Base-by-base conservation (phyloP, 495 filamentous ascomycete genomes). In the Aspergillus heteromorphus region DNA sequence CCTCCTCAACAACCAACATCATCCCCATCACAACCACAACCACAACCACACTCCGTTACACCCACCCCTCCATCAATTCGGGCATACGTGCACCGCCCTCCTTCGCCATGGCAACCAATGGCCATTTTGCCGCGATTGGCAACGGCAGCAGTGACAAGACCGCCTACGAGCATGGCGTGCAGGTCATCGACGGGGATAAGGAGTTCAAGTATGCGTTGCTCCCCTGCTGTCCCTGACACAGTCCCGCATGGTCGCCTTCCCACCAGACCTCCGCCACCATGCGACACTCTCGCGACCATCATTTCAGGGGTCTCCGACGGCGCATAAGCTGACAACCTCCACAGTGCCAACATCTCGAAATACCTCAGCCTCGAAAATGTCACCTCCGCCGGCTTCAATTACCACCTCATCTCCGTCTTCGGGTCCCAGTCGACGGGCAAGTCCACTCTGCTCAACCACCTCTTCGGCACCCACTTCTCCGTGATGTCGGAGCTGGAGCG, bases 351-450 rank as follows among this genome's bases (percentile, higher is more conserved):
- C 61, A 77, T 98, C 61, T 85, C 84, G 62, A 82, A 82, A 38
- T 98, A 97, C 71, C 80, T 98, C 40, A 73, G 76, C 54, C 74
- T 85, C 59, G 89, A 91, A 70, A 80, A 86, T 62, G 83, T 95
- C 66, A 85, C 88, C 29, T 81, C 86, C 47, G 84, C 89, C 55
- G 93, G 93, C 65, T 98, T 98, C 83, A 96, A 96, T 71, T 98
- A 98, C 72, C 93, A 98, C 68, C 84, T 98, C 56, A 96, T 98
- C 58, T 96, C 92, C 58, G 93, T 98, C 59, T 98, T 98, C 72
- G 93, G 93, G 25, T 96, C 92, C 23, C 93, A 98, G 77, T 97
- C 95, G 45, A 98, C 93, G 7, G 93, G 93, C 51, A 98, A 98
- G 77, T 97, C 92, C 13, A 98, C 93, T 21, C 79, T 98, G 17